Conservation (phyloP, 2,329 filamentous ascomycete species). For the Plenodomus tracheiphilus region DNA sequence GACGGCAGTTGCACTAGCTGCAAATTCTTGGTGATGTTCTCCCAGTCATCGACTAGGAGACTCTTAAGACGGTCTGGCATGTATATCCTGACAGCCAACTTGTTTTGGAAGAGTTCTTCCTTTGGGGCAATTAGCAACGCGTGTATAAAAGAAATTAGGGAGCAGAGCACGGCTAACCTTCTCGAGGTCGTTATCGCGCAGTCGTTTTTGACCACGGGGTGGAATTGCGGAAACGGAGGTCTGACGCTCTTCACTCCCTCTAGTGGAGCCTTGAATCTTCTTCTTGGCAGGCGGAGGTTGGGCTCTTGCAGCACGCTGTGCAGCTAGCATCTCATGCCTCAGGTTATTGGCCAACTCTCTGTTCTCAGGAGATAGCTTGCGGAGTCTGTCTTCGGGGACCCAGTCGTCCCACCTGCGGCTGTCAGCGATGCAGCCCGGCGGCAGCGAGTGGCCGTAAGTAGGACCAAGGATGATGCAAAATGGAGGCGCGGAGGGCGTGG, state of each 20-base stretch:
- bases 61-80: slow-evolving; percentile 91
- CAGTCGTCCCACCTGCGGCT: slow-evolving; percentile 86
- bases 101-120: slow-evolving; percentile 85
- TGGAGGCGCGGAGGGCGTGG: not conserved
- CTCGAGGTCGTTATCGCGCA: slow-evolving; percentile 80
- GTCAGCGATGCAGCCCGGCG: slow-evolving; percentile 15
- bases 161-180: slow-evolving; percentile 57
- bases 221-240: slow-evolving; percentile 56
- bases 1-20: slow-evolving; percentile 86
- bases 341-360: slow-evolving; percentile 81
- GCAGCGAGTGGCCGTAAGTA: not conserved
- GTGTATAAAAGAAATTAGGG: not conserved
- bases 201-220: slow-evolving; percentile 71
- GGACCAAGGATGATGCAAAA: not conserved
- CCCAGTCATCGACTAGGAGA: slow-evolving; percentile 96
- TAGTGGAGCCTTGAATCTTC: slow-evolving; percentile 63
- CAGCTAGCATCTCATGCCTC: slow-evolving; percentile 67
- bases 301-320: slow-evolving; percentile 53
- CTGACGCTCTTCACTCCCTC: slow-evolving; percentile 78
- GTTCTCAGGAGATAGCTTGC: slow-evolving; percentile 94
- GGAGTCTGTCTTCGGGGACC: slow-evolving; percentile 90
- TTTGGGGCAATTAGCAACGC: slow-evolving; percentile 46
- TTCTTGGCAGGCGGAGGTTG: slow-evolving; percentile 55
- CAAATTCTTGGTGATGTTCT: slow-evolving; percentile 94
- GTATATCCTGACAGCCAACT: slow-evolving; percentile 82